Conservation (phyloP, 257 asterid genomes). For the Knoxia roxburghii region DNA sequence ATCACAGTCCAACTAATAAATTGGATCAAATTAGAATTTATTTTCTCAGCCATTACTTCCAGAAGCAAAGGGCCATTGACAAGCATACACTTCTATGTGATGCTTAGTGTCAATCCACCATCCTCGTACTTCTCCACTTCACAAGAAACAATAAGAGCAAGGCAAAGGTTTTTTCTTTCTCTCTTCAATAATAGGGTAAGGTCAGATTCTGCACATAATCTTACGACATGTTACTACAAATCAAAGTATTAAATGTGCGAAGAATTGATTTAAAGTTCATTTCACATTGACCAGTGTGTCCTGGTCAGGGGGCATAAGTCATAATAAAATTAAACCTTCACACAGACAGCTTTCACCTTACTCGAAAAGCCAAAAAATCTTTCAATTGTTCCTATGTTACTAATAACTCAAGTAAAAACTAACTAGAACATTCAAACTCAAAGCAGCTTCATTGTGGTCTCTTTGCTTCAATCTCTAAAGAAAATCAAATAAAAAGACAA, state of each 20-base stretch:
- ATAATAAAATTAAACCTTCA: not conserved
- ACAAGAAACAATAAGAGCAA: not conserved
- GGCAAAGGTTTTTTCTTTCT: not conserved
- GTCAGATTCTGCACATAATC: not conserved
- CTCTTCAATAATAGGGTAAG: not conserved
- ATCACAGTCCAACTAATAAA: not conserved
- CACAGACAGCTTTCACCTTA: no score
- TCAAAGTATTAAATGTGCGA: not conserved
- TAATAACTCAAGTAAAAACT: not conserved
- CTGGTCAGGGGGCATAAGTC: not conserved
- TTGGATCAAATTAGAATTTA: not conserved
- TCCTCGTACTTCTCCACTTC: not conserved
- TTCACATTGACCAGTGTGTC: not conserved
- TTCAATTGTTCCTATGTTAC: not conserved
- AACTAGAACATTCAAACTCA: not conserved
- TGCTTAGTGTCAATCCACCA: not conserved
- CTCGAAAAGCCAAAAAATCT: not conserved
- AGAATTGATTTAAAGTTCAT: not conserved
- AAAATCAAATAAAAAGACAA: not conserved
- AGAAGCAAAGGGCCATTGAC: slow-evolving; percentile 1
- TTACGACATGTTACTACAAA: not conserved
- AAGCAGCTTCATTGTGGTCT: not conserved
- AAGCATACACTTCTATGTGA: not conserved
- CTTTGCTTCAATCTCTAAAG: not conserved
- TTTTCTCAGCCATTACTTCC: not conserved